Percentiles rank a stretch among this genome's conserved stretches.
These are phyloP conservation scores for Fusarium veterinarium DNA, from an alignment of 2,329 filamentous ascomycete species.

Conservation along the genomic window DNA sequence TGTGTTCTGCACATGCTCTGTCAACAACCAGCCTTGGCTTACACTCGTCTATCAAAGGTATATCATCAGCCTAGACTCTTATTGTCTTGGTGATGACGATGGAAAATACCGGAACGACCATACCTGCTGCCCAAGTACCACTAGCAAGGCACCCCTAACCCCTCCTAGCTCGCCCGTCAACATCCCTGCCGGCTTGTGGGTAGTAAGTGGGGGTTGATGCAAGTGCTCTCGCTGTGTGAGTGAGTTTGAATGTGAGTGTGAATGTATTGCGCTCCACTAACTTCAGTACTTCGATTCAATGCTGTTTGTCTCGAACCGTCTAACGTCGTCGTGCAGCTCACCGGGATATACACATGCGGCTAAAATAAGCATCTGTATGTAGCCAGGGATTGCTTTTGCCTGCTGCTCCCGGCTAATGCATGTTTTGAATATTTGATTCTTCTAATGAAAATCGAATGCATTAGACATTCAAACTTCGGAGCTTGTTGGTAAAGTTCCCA, in stretches of 20 bases:
- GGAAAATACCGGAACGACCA: constrained; percentile 41
- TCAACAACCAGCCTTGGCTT: background rate
- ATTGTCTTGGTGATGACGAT: constrained; percentile 16
- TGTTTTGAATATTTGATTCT: constrained; percentile 39
- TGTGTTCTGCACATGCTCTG: background rate
- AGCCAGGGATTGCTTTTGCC: constrained; percentile 32
- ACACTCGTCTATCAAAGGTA: background rate
- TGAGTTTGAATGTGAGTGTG: constrained; percentile 5
- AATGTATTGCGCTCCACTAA: constrained; percentile 29
- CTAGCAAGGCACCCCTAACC: constrained; percentile 9
- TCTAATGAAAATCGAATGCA: constrained; percentile 37
- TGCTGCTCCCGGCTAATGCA: constrained; percentile 23
- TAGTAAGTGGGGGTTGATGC: constrained; percentile 45
- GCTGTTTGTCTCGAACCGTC: constrained; percentile 37
- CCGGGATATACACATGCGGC: constrained; percentile 37
- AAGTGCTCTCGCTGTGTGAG: constrained; percentile 30
- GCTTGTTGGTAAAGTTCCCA: background rate
- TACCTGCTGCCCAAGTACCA: constrained; percentile 19
- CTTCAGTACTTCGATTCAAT: constrained; percentile 21
- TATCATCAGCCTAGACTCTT: background rate
- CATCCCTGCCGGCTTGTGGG: constrained; percentile 42
- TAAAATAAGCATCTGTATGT: constrained; percentile 45
- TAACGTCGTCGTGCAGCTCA: constrained; percentile 32
- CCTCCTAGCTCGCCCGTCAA: constrained; percentile 23
- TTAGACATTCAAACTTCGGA: constrained; percentile 8